phyloP scores from a whole-genome alignment of 768 basidiomycete species.

The Gautieria morchelliformis region DNA sequence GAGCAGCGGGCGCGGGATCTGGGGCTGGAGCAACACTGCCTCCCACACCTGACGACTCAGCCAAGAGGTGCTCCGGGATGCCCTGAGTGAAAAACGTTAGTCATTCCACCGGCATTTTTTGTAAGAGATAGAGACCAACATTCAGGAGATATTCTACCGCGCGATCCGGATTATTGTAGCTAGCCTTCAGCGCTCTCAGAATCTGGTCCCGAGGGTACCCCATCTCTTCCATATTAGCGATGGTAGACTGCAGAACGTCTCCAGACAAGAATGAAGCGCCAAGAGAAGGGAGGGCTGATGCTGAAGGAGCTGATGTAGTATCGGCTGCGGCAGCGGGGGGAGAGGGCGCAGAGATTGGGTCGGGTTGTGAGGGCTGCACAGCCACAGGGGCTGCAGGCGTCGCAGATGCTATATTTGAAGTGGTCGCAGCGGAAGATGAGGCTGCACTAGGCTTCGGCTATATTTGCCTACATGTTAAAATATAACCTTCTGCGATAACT shows the following conservation, averaged over 20 bases:
- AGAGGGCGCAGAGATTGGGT: conserved; percentile 25
- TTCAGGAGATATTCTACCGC: conserved; percentile 98
- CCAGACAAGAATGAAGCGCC: conserved; percentile 71
- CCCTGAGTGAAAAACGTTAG: conserved; percentile 38
- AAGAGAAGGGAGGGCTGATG: conserved; percentile 25
- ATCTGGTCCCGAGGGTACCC: conserved; percentile 86
- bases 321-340: conserved; percentile 25
- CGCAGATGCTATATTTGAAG: conserved; percentile 22
- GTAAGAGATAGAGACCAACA: conserved; percentile 35
- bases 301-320: conserved; percentile 14
- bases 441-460: conserved; percentile 50
- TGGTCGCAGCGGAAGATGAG: conserved; percentile 15
- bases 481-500: neutral
- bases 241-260: conserved; percentile 60
- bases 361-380: conserved; percentile 20
- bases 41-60: conserved; percentile 25
- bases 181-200: conserved; percentile 76
- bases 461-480: neutral
- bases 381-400: conserved; percentile 24
- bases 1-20: conserved; percentile 28
- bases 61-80: conserved; percentile 62
- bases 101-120: conserved; percentile 10
- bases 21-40: conserved; percentile 23
- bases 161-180: conserved; percentile 94
- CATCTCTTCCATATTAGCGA: conserved; percentile 87